Base-by-base conservation (phyloP, 805 yeast species). In the Kluyveromyces nonfermentans region DNA sequence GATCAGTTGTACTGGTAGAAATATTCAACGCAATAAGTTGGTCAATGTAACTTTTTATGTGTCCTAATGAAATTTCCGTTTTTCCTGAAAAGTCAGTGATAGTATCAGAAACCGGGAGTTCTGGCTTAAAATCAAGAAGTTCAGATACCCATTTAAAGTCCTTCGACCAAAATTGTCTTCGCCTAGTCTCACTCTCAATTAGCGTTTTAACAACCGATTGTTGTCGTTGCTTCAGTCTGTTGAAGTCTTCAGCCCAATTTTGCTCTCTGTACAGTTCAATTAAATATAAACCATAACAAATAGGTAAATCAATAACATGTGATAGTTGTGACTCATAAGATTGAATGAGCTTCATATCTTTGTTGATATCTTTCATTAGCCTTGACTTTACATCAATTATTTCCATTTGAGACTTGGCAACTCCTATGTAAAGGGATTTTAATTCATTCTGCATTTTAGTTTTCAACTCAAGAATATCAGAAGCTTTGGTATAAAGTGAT, bases 211-310 rank as follows among this genome's bases (percentile, higher is more conserved):
- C 19, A 15, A 25, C 16, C 53, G 14, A 53, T 57, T 43, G 47
- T 60, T 63, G 35, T 74, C 46, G n/a, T 71, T 66, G 57, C 60
- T 52, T n/a, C 69, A 59, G 46, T 37, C 31, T 25, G 33, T 56
- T 56, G 56, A 62, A 38, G 10, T 28, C 34, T 9, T 18, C 34
- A 6, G 34, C 18, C 84, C 87, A 81, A 50, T 75, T 75, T 38
- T 66, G 63, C 50, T 82, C 75, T 41, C 86, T 67, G 41, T 81
- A 64, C 37, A 66, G 69, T 50, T 84, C 89, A 38, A 83, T 70
- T 2, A 82, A 48, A 59, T 77, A 73, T n/a, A 82, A 65, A 1
- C 93, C 93, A 57, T 83, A 82, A 1, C 83, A 61, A 10, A 83
- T 56, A 0, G 95, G 95, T 21, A 85, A 56, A 56, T 85, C 93